Evolutionary conservation across 495 filamentous ascomycete genomes (phyloP).

Genomic region (Hypomontagnella submonticulosa): DNA sequence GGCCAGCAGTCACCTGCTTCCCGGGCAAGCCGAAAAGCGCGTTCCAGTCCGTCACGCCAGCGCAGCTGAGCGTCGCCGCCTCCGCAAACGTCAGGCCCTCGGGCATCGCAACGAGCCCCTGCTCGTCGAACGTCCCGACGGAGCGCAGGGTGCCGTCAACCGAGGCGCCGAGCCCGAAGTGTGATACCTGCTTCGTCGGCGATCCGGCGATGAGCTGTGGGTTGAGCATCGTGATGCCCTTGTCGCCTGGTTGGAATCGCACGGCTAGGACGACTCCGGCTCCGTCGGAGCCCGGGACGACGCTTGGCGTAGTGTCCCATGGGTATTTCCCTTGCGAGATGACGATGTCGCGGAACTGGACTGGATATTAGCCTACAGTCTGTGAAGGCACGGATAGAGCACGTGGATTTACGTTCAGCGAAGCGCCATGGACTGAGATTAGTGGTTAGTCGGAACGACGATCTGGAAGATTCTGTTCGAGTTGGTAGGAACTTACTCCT

Average conservation of each 20-base stretch:
- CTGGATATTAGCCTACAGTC: not conserved
- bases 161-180: constrained; percentile 33
- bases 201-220: constrained; percentile 30
- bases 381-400: not conserved
- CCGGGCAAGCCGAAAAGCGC: constrained; percentile 47
- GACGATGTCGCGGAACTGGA: constrained; percentile 26
- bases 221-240: constrained; percentile 42
- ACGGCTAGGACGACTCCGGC: constrained; percentile 70
- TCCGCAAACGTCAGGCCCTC: constrained; percentile 35
- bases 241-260: constrained; percentile 66
- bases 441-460: not conserved
- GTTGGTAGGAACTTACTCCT: constrained; percentile 24
- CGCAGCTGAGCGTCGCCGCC: constrained; percentile 41
- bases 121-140: constrained; percentile 43
- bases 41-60: constrained; percentile 53
- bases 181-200: constrained; percentile 9
- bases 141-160: constrained; percentile 37
- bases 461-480: not conserved
- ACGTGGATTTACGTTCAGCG: constrained; percentile 15
- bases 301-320: constrained; percentile 56
- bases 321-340: constrained; percentile 53
- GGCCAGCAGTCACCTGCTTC: constrained; percentile 33
- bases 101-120: constrained; percentile 41
- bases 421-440: constrained; percentile 21
- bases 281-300: constrained; percentile 73